Evolutionary conservation across 148 eudicot genomes (phyloP).

Genomic region (Simmondsia chinensis): DNA sequence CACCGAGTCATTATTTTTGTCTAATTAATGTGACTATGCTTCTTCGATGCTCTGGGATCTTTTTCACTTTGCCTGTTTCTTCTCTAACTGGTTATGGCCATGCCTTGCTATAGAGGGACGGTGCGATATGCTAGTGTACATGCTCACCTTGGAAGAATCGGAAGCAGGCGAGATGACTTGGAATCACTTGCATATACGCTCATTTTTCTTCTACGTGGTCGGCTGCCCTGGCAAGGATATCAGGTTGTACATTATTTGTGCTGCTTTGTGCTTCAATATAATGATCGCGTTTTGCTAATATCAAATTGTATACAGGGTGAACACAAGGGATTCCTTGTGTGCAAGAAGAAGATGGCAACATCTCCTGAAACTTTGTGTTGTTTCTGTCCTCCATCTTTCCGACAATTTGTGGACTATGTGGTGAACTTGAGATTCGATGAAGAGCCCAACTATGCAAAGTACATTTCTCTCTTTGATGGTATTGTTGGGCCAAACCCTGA

Average conservation of each 20-base stretch:
- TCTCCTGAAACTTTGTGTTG: constrained; percentile 59
- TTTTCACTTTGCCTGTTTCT: background rate
- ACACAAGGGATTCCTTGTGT: constrained; percentile 75
- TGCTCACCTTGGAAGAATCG: constrained; percentile 82
- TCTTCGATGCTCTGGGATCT: background rate
- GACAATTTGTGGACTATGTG: constrained; percentile 51
- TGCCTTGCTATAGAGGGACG: constrained; percentile 48
- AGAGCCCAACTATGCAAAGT: constrained; percentile 76
- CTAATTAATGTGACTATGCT: background rate
- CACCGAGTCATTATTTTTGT: background rate
- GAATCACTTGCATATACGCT: constrained; percentile 90
- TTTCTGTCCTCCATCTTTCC: constrained; percentile 62
- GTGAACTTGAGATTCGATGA: constrained; percentile 77
- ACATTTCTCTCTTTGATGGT: constrained; percentile 63
- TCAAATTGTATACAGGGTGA: constrained; percentile 47
- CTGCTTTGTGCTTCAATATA: background rate
- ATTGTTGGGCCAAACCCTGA: constrained; percentile 73
- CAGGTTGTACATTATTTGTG: constrained; percentile 28
- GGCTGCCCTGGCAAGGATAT: constrained; percentile 85
- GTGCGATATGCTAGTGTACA: constrained; percentile 87
- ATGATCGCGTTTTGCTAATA: background rate
- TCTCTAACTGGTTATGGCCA: constrained; percentile 2
- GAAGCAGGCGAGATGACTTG: constrained; percentile 77
- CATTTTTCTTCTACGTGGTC: constrained; percentile 69
- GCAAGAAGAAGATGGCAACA: constrained; percentile 84